These are phyloP conservation scores for Tanozyma kutaoensis DNA, from an alignment of 805 yeast genomes.

Conservation along the genomic window DNA sequence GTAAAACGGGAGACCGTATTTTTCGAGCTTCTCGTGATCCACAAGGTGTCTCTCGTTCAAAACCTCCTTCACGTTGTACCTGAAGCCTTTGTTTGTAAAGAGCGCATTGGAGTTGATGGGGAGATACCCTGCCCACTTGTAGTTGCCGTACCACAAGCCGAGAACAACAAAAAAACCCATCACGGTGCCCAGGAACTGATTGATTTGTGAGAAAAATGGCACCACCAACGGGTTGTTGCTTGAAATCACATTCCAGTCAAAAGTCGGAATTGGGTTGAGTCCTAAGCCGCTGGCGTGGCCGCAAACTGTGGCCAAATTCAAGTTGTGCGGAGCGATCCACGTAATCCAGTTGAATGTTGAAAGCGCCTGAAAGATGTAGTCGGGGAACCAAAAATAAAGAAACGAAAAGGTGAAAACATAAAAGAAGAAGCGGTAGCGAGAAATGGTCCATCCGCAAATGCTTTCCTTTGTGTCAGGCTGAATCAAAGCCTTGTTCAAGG, in stretches of 20 bases:
- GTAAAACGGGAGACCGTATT: not conserved
- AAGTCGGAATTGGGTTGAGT: not conserved
- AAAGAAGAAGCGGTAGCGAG: not conserved
- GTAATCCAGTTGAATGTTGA: not conserved
- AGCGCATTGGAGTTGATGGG: not conserved
- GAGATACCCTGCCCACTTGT: not conserved
- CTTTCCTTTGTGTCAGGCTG: not conserved
- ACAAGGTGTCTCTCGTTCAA: not conserved
- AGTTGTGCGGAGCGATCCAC: not conserved
- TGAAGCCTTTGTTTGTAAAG: not conserved
- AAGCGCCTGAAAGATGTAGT: not conserved
- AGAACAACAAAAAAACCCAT: not conserved
- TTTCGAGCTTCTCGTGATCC: not conserved
- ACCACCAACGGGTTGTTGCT: conserved; percentile 1
- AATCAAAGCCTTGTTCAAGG: not conserved
- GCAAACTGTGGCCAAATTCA: not conserved
- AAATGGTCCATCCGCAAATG: not conserved
- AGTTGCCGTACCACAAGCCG: not conserved
- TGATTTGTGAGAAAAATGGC: conserved; percentile 23
- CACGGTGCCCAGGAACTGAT: not conserved
- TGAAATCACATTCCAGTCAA: not conserved
- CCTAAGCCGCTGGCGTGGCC: not conserved
- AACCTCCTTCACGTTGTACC: not conserved
- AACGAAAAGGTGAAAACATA: not conserved
- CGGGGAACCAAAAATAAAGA: not conserved